Conservation (phyloP, 2,329 filamentous ascomycete species). For the Xylariaceae sp. region DNA sequence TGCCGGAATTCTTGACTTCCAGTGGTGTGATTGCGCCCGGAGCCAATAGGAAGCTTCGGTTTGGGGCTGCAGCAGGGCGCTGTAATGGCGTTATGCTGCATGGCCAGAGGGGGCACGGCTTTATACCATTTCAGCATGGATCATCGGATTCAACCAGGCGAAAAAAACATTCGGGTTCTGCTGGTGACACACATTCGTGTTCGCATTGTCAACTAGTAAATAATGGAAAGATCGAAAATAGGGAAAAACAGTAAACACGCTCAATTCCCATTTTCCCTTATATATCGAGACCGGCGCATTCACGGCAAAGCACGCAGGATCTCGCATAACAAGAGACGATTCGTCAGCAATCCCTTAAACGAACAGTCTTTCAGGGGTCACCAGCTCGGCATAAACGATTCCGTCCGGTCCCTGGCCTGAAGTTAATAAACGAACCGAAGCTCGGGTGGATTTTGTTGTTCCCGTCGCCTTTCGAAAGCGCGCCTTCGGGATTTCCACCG, state of each 20-base stretch:
- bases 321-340: neutral
- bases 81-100: neutral
- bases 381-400: neutral
- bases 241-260: neutral
- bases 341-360: slow-evolving; percentile 8
- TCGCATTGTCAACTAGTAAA: neutral
- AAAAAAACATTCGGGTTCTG: neutral
- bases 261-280: neutral
- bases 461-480: neutral
- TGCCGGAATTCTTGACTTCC: slow-evolving; percentile 10
- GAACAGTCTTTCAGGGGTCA: slow-evolving; percentile 21
- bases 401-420: neutral
- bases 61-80: neutral
- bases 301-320: neutral
- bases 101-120: neutral
- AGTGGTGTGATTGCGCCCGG: slow-evolving; percentile 11
- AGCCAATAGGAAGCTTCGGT: slow-evolving; percentile 14
- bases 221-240: neutral
- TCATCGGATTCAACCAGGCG: neutral
- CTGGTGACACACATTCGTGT: neutral
- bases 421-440: neutral
- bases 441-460: neutral
- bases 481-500: neutral
- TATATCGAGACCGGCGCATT: neutral
- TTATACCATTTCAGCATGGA: neutral